A percentile compares a stretch with the other conserved stretches of the same genome.
These are phyloP conservation scores for Fraxinus platypoda DNA, from an alignment of 305 asterid genomes.

Conservation along the genomic window DNA sequence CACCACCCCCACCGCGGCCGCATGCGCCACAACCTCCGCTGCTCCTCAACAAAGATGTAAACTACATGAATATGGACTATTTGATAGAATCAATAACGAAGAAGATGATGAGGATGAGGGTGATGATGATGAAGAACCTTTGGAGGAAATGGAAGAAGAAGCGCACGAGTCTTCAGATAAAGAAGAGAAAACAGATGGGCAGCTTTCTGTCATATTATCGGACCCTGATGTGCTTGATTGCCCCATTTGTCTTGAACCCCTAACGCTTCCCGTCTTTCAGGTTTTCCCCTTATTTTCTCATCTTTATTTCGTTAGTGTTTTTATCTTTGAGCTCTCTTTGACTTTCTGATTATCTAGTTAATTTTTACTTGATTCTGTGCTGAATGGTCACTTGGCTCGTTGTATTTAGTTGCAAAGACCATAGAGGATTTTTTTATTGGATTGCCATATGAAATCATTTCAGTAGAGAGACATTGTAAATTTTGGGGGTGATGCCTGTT, in stretches of 20 bases:
- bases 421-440: background rate
- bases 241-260: conserved; percentile 49
- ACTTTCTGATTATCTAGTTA: background rate
- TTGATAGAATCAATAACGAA: background rate
- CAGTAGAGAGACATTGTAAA: background rate
- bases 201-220: conserved; percentile 27
- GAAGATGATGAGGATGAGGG: background rate
- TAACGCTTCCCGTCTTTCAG: conserved; percentile 56
- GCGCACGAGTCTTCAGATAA: background rate
- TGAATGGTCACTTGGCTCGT: background rate
- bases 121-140: conserved; percentile 11
- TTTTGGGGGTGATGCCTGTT: background rate
- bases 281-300: conserved; percentile 23
- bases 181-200: conserved; percentile 14
- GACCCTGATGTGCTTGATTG: conserved; percentile 62
- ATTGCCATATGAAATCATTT: background rate
- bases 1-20: background rate
- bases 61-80: background rate
- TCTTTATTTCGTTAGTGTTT: background rate
- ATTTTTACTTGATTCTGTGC: background rate
- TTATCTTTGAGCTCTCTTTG: background rate
- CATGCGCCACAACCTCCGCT: background rate
- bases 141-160: conserved; percentile 16
- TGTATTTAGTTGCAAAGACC: background rate
- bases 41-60: background rate